Evolutionary conservation across 2,329 filamentous ascomycete species (phyloP).

Genomic region (Paramyrothecium roridum): DNA sequence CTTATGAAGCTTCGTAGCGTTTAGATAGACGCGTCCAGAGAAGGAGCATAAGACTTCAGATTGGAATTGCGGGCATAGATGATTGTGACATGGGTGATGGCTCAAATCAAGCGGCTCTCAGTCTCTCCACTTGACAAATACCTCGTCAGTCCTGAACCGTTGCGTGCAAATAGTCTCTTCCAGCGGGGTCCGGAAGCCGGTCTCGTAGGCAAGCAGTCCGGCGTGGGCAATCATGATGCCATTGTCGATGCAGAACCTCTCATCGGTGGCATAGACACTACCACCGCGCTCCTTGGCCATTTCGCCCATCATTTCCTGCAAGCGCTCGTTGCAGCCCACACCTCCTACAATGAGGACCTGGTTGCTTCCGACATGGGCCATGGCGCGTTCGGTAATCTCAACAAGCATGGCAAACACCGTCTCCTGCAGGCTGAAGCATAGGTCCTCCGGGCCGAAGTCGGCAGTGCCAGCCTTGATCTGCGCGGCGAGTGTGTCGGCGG

Average conservation of each 20-base stretch:
- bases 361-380: conserved; percentile 90
- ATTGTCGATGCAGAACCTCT: conserved; percentile 98
- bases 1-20: background rate
- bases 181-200: conserved; percentile 72
- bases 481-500: conserved; percentile 75
- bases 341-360: conserved; percentile 95
- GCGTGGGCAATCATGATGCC: conserved; percentile 99
- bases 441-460: conserved; percentile 72
- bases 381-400: conserved; percentile 96
- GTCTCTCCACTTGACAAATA: conserved; percentile 76
- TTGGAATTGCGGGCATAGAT: conserved; percentile 1
- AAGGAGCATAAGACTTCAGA: conserved; percentile 3
- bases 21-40: background rate
- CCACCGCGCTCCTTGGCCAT: conserved; percentile 91
- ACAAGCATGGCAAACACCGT: conserved; percentile 96
- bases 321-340: conserved; percentile 88
- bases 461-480: conserved; percentile 52
- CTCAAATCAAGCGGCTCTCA: conserved; percentile 18
- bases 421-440: conserved; percentile 94
- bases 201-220: conserved; percentile 79
- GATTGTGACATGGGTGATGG: background rate
- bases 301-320: conserved; percentile 97
- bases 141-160: conserved; percentile 78
- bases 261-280: conserved; percentile 90
- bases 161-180: conserved; percentile 84